Evolutionary conservation across 176 grass and related monocot genomes (phyloP).

Genomic region (Oryza glaberrima): DNA sequence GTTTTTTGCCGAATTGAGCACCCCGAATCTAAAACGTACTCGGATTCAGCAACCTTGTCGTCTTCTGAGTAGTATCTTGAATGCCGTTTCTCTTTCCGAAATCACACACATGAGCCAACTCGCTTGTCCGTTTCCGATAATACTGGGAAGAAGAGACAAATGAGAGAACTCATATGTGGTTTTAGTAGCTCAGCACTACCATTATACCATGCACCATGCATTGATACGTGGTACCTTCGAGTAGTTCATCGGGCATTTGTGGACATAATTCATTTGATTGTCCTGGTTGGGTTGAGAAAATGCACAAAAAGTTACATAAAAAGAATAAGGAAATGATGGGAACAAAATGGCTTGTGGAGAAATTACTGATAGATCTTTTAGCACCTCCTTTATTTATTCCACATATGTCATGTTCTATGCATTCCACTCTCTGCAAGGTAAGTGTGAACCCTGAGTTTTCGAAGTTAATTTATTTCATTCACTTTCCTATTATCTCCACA

Average conservation of each 20-base stretch:
- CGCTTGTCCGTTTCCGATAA: not conserved
- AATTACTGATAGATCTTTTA: not conserved
- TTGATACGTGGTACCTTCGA: not conserved
- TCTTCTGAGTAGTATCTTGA: not conserved
- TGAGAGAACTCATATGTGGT: not conserved
- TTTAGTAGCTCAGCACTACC: slow-evolving; percentile 10
- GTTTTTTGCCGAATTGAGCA: not conserved
- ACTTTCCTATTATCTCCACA: slow-evolving; percentile 9
- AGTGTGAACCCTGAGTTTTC: not conserved
- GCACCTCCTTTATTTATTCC: not conserved
- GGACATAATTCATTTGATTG: not conserved
- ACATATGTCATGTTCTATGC: not conserved
- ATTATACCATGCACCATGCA: not conserved
- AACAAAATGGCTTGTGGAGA: not conserved
- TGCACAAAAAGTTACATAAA: not conserved
- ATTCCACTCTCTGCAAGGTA: not conserved
- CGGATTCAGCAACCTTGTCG: not conserved
- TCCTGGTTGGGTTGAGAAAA: not conserved
- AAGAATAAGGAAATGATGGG: not conserved
- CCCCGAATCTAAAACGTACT: not conserved
- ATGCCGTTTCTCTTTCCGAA: not conserved
- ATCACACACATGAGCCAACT: not conserved
- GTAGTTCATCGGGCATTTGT: not conserved
- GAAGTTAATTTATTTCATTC: not conserved
- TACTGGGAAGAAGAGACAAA: not conserved